Evolutionary conservation across 208 protist species (phyloP), one percentile per base, ranked within the genome.

Genomic region (Acanthamoeba triangularis): DNA sequence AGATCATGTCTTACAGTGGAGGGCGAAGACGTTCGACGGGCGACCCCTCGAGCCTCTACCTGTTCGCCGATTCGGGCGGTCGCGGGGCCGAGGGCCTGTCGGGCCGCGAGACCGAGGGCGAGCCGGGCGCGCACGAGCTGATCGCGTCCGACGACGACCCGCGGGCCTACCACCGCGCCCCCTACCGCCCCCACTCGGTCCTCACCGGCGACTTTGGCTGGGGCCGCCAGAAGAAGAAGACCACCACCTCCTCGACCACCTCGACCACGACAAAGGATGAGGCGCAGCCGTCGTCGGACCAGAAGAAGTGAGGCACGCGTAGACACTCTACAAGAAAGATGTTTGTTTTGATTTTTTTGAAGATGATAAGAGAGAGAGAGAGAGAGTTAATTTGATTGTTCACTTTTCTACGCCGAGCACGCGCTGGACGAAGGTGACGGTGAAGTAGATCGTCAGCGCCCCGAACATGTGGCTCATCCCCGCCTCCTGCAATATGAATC

Each of bases 401-500:
- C 52, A 87, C 49, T 59, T 87, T 33, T 61, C 78, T 8, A 87
- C 78, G 49, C 78, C 78, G 44, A 87, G 78, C 7, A 87, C 37
- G 20, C 44, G 49, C 25, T 87, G 44, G 28, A 87, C 37, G 18
- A 87, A 61, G 78, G 78, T 61, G 16, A 87, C 78, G 25, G 78
- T 44, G 25, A 49, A 49, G 78, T 87, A 59, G 78, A 87, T 87
- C 25, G 25, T 8, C 11, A 87, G 37, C 25, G 78, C 78, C 7
- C 78, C 78, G 11, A 44, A 10, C 44, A 52, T 10, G n/a, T 87
- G 78, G 37, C 78, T 61, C 44, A 87, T 87, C 13, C 78, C 78
- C 78, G 78, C 78, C 37, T 87, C 78, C 78, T 87, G 25, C 49
- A 52, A n/a, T n/a, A n/a, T n/a, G n/a, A n/a, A n/a, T n/a, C n/a